Percentiles rank a stretch among this genome's conserved stretches.
These are phyloP conservation scores for Dendrobium nobile DNA, from an alignment of 106 monocot genomes.

Conservation along the genomic window DNA sequence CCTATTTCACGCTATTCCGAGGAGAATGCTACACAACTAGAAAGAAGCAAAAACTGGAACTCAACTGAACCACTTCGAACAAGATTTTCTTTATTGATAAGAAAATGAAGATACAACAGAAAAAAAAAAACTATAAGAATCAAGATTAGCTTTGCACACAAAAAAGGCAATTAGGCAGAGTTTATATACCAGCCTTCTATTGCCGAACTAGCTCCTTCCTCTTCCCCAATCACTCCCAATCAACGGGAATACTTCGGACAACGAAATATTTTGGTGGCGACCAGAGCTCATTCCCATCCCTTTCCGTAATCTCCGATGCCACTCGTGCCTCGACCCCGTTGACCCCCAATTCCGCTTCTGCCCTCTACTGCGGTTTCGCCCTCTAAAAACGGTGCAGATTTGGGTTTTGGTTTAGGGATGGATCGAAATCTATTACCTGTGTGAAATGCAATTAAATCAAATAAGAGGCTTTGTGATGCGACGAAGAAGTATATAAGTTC, in stretches of 20 bases:
- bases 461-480: too few relatives aligned
- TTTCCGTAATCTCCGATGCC: slow-evolving; percentile 15
- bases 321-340: slow-evolving; percentile 33
- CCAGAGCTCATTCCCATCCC: slow-evolving; percentile 4
- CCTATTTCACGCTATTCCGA: too few relatives aligned
- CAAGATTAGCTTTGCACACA: background rate
- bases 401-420: background rate
- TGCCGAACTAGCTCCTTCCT: slow-evolving; percentile 35
- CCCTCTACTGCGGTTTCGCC: slow-evolving; percentile 11
- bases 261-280: background rate
- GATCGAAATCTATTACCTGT: too few relatives aligned
- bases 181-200: slow-evolving; percentile 10
- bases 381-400: background rate
- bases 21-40: background rate
- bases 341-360: slow-evolving; percentile 20
- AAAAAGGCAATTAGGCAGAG: background rate
- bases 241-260: background rate
- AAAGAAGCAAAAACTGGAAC: background rate
- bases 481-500: too few relatives aligned
- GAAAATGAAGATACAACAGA: background rate
- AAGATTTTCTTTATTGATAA: background rate
- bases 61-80: background rate
- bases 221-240: slow-evolving; percentile 23
- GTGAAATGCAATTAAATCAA: too few relatives aligned
- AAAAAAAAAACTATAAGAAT: background rate